Evolutionary conservation across 2,329 filamentous ascomycete species (phyloP).

Genomic region (Dothiorella sarmentorum): DNA sequence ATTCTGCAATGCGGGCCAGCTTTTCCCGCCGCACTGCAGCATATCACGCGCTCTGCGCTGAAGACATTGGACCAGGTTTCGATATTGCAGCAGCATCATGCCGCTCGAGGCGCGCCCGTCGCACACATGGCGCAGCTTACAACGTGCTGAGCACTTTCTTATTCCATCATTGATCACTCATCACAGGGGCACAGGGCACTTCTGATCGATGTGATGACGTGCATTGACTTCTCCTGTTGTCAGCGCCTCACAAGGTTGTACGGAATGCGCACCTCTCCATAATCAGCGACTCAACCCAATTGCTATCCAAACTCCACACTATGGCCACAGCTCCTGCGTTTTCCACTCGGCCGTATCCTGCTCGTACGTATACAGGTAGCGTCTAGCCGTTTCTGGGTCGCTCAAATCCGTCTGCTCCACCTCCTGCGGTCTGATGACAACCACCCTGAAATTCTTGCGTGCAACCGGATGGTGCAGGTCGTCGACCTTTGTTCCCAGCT

Average conservation of each 20-base stretch:
- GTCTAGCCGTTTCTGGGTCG: slow-evolving; percentile 58
- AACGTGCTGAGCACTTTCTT: not conserved
- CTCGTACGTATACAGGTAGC: slow-evolving; percentile 66
- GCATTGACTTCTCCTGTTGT: slow-evolving; percentile 5
- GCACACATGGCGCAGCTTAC: not conserved
- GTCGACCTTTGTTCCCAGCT: slow-evolving; percentile 62
- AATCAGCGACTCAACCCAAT: not conserved
- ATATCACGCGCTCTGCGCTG: slow-evolving; percentile 7
- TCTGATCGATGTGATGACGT: slow-evolving; percentile 8
- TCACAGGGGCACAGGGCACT: not conserved
- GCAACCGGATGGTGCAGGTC: slow-evolving; percentile 69
- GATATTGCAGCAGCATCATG: not conserved
- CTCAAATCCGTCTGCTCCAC: slow-evolving; percentile 73
- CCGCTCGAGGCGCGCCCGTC: not conserved
- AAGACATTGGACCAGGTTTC: slow-evolving; percentile 8
- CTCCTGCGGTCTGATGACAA: slow-evolving; percentile 77
- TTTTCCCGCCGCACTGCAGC: too few relatives aligned
- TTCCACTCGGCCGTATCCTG: slow-evolving; percentile 57
- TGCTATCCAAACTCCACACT: not conserved
- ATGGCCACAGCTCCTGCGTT: slow-evolving; percentile 41
- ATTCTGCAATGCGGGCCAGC: too few relatives aligned
- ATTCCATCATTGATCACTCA: not conserved
- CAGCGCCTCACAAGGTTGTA: slow-evolving; percentile 15
- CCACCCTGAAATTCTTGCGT: slow-evolving; percentile 75
- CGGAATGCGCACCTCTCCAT: slow-evolving; percentile 13